A percentile compares a stretch with the other conserved stretches of the same genome.
Evolutionary conservation across 257 asterid genomes (phyloP).

Genomic region (Fraxinus excelsior): DNA sequence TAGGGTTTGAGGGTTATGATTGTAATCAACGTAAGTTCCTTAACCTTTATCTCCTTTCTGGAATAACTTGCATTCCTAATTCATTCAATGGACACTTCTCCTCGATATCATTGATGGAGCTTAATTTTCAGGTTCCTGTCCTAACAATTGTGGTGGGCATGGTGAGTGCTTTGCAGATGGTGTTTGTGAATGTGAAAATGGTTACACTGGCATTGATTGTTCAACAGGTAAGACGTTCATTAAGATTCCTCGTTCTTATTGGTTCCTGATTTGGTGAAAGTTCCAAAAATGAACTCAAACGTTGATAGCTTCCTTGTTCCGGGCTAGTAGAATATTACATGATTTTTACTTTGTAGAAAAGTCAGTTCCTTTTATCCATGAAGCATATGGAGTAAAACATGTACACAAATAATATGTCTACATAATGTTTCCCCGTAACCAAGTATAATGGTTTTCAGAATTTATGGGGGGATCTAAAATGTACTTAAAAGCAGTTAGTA

Average conservation of each 20-base stretch:
- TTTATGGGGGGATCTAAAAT: background rate
- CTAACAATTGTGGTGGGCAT: conserved; percentile 60
- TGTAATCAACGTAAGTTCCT: conserved; percentile 60
- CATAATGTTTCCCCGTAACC: background rate
- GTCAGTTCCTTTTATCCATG: background rate
- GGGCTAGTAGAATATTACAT: background rate
- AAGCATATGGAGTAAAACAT: background rate
- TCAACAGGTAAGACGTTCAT: conserved; percentile 64
- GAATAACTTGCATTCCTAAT: background rate
- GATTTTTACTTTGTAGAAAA: too few species aligned
- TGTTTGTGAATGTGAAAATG: conserved; percentile 67
- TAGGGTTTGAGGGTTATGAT: conserved; percentile 89
- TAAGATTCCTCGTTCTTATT: conserved; percentile 3
- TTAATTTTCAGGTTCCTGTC: conserved; percentile 67
- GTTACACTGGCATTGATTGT: conserved; percentile 90
- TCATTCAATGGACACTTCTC: background rate
- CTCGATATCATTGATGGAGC: background rate
- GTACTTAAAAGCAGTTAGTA: background rate
- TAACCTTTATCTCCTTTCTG: background rate
- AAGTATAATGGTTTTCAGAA: background rate
- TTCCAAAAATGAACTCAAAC: background rate
- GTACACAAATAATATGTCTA: background rate
- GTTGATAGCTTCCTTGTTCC: background rate
- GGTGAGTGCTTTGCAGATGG: conserved; percentile 74
- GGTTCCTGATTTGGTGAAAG: background rate